Evolutionary conservation across 768 basidiomycete genomes (phyloP).

Genomic region (Boletales sp.): DNA sequence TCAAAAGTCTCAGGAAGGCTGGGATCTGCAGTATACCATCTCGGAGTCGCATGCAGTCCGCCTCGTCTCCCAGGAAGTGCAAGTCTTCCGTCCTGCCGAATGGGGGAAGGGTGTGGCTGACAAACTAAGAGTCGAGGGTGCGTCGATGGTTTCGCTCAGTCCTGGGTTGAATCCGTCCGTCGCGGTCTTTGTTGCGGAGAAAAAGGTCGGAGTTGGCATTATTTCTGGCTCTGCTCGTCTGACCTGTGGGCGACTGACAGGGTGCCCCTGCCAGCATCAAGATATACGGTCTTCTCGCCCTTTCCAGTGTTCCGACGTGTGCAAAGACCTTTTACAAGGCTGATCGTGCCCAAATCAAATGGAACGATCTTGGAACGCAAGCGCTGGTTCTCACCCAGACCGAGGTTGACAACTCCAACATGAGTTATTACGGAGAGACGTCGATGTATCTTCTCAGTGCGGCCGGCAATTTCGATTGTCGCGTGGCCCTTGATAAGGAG

Average conservation of each 20-base stretch:
- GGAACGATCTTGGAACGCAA: slow-evolving; percentile 93
- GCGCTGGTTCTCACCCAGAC: slow-evolving; percentile 91
- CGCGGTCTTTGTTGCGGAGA: slow-evolving; percentile 92
- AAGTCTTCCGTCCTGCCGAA: slow-evolving; percentile 77
- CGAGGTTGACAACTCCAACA: slow-evolving; percentile 95
- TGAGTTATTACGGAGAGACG: slow-evolving; percentile 98
- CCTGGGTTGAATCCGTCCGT: slow-evolving; percentile 83
- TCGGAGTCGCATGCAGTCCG: slow-evolving; percentile 85
- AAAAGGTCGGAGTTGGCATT: slow-evolving; percentile 55
- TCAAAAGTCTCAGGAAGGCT: slow-evolving; percentile 88
- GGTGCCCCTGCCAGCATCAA: slow-evolving; percentile 87
- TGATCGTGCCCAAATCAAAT: slow-evolving; percentile 89
- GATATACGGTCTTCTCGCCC: slow-evolving; percentile 70
- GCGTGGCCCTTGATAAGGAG: slow-evolving; percentile 88
- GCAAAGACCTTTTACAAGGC: slow-evolving; percentile 96
- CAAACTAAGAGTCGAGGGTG: slow-evolving; percentile 80
- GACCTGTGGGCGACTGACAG: slow-evolving; percentile 31
- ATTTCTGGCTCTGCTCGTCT: neutral
- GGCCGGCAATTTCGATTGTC: slow-evolving; percentile 90
- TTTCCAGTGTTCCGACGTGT: slow-evolving; percentile 64
- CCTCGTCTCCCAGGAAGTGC: slow-evolving; percentile 76
- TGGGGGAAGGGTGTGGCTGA: slow-evolving; percentile 78
- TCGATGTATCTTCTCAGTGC: slow-evolving; percentile 90
- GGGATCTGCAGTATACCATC: slow-evolving; percentile 89
- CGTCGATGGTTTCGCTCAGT: slow-evolving; percentile 72